Percentiles rank a stretch among this genome's conserved stretches.
Evolutionary conservation across 1,284 basidiomycete species (phyloP).

Genomic region (Malassezia globosa): DNA sequence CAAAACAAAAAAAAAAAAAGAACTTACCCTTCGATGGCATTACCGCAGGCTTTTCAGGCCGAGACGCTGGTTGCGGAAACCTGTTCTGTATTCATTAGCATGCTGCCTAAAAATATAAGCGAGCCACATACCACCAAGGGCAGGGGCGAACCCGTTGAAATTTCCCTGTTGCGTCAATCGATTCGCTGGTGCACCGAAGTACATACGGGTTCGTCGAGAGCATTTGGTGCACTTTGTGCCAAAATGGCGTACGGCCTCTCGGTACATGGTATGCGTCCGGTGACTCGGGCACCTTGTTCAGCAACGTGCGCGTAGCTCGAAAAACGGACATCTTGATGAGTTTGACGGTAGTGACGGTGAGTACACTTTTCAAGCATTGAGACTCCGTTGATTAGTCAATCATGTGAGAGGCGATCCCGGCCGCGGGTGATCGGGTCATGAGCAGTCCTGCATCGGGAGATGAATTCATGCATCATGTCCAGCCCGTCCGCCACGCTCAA

Average conservation of each 20-base stretch:
- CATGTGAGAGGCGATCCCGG: no score
- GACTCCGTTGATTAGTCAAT: background rate
- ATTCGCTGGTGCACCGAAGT: background rate
- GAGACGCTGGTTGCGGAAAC: constrained; percentile 72
- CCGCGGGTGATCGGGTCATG: no score
- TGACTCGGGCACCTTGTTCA: constrained; percentile 27
- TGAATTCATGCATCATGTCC: no score
- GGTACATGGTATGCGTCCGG: constrained; percentile 38
- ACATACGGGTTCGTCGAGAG: constrained; percentile 57
- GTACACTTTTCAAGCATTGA: no score
- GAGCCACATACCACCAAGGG: constrained; percentile 24
- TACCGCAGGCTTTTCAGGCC: constrained; percentile 71
- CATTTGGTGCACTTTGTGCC: constrained; percentile 40
- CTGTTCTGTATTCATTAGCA: constrained; percentile 55
- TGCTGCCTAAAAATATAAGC: background rate
- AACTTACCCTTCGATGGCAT: constrained; percentile 62
- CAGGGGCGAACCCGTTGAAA: constrained; percentile 80
- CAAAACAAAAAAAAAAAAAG: background rate
- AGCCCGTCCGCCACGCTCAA: no score
- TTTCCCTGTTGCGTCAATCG: constrained; percentile 51
- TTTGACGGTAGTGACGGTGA: no score
- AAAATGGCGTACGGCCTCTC: constrained; percentile 44
- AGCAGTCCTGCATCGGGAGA: no score
- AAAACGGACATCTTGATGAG: constrained; percentile 23
- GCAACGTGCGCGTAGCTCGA: constrained; percentile 25